A percentile compares a stretch with the other conserved stretches of the same genome.
Conservation (phyloP, 805 yeast species). For the Aciculoconidium aculeatum region DNA sequence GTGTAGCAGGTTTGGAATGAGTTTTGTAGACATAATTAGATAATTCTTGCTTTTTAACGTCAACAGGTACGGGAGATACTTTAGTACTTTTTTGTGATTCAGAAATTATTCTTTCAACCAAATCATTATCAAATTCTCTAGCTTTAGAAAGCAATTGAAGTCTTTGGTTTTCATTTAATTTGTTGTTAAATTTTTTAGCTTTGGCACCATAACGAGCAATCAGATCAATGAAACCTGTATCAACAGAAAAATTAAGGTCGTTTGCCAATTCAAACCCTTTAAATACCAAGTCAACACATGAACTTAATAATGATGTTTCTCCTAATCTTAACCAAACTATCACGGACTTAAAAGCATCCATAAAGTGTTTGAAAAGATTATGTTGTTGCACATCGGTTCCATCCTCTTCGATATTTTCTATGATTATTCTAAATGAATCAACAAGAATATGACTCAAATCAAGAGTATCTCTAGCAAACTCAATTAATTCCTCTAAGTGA, state of each 20-base stretch:
- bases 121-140: conserved; percentile 42
- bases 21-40: conserved; percentile 20
- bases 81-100: conserved; percentile 8
- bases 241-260: conserved; percentile 47
- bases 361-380: conserved; percentile 44
- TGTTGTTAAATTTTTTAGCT: conserved; percentile 64
- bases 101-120: conserved; percentile 46
- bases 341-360: conserved; percentile 61
- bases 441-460: conserved; percentile 68
- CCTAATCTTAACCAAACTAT: conserved; percentile 79
- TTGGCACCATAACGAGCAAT: conserved; percentile 61
- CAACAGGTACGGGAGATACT: conserved; percentile 4
- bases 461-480: conserved; percentile 80
- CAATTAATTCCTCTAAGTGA: conserved; percentile 53
- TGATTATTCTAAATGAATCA: conserved; percentile 52
- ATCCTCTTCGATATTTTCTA: conserved; percentile 12
- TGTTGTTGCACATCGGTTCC: conserved; percentile 6
- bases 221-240: conserved; percentile 45
- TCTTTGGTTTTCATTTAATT: conserved; percentile 61
- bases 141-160: conserved; percentile 59
- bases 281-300: conserved; percentile 68
- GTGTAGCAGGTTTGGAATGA: conserved; percentile 21
- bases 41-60: conserved; percentile 7
- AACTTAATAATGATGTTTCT: conserved; percentile 63
- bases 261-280: conserved; percentile 60